A percentile compares a stretch with the other conserved stretches of the same genome.
These are phyloP conservation scores for Sporothrix variecibatus DNA, from an alignment of 2,329 filamentous ascomycete species.

Conservation along the genomic window DNA sequence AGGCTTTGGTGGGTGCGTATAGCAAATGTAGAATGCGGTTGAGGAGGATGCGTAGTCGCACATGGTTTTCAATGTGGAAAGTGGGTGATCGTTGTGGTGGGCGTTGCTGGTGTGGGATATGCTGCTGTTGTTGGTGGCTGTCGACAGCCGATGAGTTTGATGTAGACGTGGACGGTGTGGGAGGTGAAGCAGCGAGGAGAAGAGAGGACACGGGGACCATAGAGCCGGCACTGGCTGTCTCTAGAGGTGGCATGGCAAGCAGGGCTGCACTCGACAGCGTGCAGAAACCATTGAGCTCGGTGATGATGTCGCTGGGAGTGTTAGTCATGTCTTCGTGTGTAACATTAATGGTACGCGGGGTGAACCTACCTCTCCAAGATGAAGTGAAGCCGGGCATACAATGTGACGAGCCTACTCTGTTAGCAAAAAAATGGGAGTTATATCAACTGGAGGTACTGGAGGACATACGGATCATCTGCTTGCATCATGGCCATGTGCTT, in stretches of 20 bases:
- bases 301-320: neutral
- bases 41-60: neutral
- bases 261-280: neutral
- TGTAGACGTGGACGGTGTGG: neutral
- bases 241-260: neutral
- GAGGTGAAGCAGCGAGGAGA: neutral
- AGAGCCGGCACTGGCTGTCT: neutral
- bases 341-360: neutral
- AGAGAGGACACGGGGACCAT: neutral
- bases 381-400: neutral
- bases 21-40: neutral
- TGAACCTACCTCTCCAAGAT: neutral
- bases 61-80: neutral
- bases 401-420: neutral
- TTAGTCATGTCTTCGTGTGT: neutral
- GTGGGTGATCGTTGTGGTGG: neutral
- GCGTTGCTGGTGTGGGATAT: neutral
- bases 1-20: neutral
- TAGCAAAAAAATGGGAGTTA: neutral
- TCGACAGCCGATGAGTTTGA: neutral
- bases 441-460: neutral
- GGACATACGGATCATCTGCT: neutral
- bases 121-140: neutral
- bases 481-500: conserved; percentile 8
- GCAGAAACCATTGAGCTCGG: conserved; percentile 1